Evolutionary conservation across 1,284 basidiomycete genomes (phyloP).

Genomic region (Leccinum angustisporum): DNA sequence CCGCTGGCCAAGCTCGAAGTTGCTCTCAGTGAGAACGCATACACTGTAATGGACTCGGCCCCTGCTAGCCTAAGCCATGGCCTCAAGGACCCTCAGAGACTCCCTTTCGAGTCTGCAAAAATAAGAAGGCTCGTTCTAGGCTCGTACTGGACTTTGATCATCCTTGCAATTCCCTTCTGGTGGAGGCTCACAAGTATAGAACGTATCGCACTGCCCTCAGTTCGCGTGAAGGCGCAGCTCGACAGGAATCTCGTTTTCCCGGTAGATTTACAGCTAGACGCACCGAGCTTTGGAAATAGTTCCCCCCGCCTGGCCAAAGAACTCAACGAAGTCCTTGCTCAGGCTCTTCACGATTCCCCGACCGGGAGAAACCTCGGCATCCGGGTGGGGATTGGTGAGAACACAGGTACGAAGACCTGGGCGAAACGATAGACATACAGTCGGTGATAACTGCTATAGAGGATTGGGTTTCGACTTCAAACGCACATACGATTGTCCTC

Average conservation of each 20-base stretch:
- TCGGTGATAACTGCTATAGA: slow-evolving; percentile 21
- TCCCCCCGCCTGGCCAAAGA: slow-evolving; percentile 19
- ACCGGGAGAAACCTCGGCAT: slow-evolving; percentile 44
- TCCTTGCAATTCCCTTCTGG: slow-evolving; percentile 82
- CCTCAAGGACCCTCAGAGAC: slow-evolving; percentile 47
- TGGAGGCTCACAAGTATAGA: slow-evolving; percentile 87
- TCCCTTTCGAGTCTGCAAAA: slow-evolving; percentile 51
- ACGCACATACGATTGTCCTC: slow-evolving; percentile 24
- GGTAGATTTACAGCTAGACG: slow-evolving; percentile 49
- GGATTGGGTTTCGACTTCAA: slow-evolving; percentile 9
- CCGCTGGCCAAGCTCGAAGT: slow-evolving; percentile 23
- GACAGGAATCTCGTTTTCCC: slow-evolving; percentile 51
- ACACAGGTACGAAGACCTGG: slow-evolving; percentile 28
- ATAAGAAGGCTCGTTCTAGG: slow-evolving; percentile 59
- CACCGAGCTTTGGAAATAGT: slow-evolving; percentile 21
- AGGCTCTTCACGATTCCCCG: slow-evolving; percentile 22
- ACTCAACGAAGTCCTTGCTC: slow-evolving; percentile 23
- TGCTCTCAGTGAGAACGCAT: slow-evolving; percentile 2
- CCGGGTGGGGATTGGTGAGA: slow-evolving; percentile 23
- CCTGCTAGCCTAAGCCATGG: slow-evolving; percentile 24
- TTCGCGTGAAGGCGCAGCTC: slow-evolving; percentile 55
- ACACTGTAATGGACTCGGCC: slow-evolving; percentile 22
- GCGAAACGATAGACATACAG: neutral
- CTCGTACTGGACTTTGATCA: slow-evolving; percentile 74
- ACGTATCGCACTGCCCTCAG: slow-evolving; percentile 70